Conservation (phyloP, 148 eudicot species). For the Drosera capensis region DNA sequence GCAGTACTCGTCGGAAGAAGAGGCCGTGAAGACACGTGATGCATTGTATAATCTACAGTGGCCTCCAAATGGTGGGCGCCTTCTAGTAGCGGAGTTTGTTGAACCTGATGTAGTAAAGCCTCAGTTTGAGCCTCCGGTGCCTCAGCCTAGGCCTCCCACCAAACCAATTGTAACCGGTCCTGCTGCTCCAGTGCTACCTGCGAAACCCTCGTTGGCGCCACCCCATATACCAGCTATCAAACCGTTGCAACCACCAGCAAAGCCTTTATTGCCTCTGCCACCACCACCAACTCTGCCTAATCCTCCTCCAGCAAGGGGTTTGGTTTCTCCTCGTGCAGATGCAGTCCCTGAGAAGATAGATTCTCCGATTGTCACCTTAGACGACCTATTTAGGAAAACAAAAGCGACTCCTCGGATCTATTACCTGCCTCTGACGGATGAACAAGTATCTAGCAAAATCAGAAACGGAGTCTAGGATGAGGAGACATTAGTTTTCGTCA, state of each 20-base stretch:
- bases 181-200: slow-evolving; percentile 10
- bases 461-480: slow-evolving; percentile 23
- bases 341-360: slow-evolving; percentile 59
- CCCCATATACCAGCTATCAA: slow-evolving; percentile 32
- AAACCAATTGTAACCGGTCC: slow-evolving; percentile 29
- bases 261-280: slow-evolving; percentile 45
- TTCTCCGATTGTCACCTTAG: slow-evolving; percentile 75
- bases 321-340: slow-evolving; percentile 35
- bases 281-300: slow-evolving; percentile 60
- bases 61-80: slow-evolving; percentile 89
- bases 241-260: slow-evolving; percentile 36
- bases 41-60: slow-evolving; percentile 81
- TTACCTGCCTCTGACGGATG: slow-evolving; percentile 75
- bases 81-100: slow-evolving; percentile 75
- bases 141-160: slow-evolving; percentile 36
- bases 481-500: neutral
- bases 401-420: slow-evolving; percentile 81
- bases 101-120: slow-evolving; percentile 75
- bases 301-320: slow-evolving; percentile 41
- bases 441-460: slow-evolving; percentile 56
- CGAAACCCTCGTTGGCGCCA: slow-evolving; percentile 29
- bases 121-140: slow-evolving; percentile 44
- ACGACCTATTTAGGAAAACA: slow-evolving; percentile 86
- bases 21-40: slow-evolving; percentile 77
- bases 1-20: slow-evolving; percentile 81